phyloP scores from a whole-genome alignment of 2,329 filamentous ascomycete species.

The Onygena corvina region DNA sequence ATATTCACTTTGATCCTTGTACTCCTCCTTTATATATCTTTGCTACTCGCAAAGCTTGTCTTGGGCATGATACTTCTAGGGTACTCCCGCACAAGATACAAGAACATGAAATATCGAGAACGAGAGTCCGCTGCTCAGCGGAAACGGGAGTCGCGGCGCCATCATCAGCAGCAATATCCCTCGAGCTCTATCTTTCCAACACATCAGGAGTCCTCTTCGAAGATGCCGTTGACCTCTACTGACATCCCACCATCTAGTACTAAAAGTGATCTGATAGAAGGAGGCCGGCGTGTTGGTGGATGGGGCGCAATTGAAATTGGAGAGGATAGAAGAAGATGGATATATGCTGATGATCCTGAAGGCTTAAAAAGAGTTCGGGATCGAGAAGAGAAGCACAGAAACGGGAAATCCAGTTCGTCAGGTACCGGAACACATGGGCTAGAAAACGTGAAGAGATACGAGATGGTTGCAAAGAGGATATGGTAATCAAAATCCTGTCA shows the following conservation, averaged over 20 bases:
- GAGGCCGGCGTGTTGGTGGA: slow-evolving; percentile 64
- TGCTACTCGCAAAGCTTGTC: slow-evolving; percentile 72
- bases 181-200: slow-evolving; percentile 1
- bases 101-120: slow-evolving; percentile 63
- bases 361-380: slow-evolving; percentile 52
- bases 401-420: slow-evolving; percentile 44
- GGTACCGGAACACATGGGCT: slow-evolving; percentile 46
- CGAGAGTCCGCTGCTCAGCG: slow-evolving; percentile 17
- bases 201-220: slow-evolving; percentile 4
- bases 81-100: slow-evolving; percentile 68
- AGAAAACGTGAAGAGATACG: slow-evolving; percentile 64
- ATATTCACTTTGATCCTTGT: slow-evolving; percentile 66
- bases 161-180: slow-evolving; percentile 3
- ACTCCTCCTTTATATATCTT: slow-evolving; percentile 68
- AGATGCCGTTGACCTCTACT: slow-evolving; percentile 10
- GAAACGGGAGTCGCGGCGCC: slow-evolving; percentile 6
- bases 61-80: slow-evolving; percentile 78
- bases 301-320: slow-evolving; percentile 79
- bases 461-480: slow-evolving; percentile 93
- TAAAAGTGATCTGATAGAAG: slow-evolving; percentile 49
- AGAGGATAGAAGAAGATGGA: slow-evolving; percentile 73
- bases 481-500: slow-evolving; percentile 51
- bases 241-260: slow-evolving; percentile 21
- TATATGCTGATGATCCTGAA: slow-evolving; percentile 75
- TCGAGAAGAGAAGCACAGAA: slow-evolving; percentile 49